Conservation (phyloP, 768 basidiomycete genomes). For the Tylopilus subfusipes region DNA sequence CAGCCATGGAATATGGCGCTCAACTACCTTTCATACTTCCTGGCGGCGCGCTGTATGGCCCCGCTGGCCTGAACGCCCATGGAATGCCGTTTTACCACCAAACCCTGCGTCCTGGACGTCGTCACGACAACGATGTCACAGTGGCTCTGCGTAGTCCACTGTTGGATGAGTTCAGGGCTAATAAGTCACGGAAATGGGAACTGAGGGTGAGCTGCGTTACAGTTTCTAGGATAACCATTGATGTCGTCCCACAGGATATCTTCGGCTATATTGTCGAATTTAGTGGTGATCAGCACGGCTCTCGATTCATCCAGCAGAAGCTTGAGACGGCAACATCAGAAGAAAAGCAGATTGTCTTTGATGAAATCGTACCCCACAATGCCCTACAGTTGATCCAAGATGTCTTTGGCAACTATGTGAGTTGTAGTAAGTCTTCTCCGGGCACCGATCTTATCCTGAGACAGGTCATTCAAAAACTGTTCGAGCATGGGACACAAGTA, state of each 20-base stretch:
- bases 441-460: constrained; percentile 6
- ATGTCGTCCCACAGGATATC: constrained; percentile 61
- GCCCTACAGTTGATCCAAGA: constrained; percentile 79
- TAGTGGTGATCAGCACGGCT: constrained; percentile 93
- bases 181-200: constrained; percentile 79
- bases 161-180: constrained; percentile 81
- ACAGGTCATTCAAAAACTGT: constrained; percentile 90
- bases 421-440: constrained; percentile 23
- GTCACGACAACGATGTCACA: constrained; percentile 38
- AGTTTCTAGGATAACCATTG: not conserved
- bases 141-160: constrained; percentile 59
- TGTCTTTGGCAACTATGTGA: constrained; percentile 94
- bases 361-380: constrained; percentile 80
- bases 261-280: constrained; percentile 86
- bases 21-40: constrained; percentile 46
- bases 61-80: constrained; percentile 30
- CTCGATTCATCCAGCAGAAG: constrained; percentile 93
- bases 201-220: constrained; percentile 51
- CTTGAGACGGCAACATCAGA: constrained; percentile 73
- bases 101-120: constrained; percentile 42
- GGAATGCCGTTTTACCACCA: constrained; percentile 38
- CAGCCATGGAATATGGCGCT: constrained; percentile 45
- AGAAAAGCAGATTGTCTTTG: constrained; percentile 76
- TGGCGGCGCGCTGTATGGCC: constrained; percentile 45
- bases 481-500: constrained; percentile 76